A percentile compares a stretch with the other conserved stretches of the same genome.
Evolutionary conservation across 345 rosid species (phyloP).

Genomic region (Citrus sinensis): DNA sequence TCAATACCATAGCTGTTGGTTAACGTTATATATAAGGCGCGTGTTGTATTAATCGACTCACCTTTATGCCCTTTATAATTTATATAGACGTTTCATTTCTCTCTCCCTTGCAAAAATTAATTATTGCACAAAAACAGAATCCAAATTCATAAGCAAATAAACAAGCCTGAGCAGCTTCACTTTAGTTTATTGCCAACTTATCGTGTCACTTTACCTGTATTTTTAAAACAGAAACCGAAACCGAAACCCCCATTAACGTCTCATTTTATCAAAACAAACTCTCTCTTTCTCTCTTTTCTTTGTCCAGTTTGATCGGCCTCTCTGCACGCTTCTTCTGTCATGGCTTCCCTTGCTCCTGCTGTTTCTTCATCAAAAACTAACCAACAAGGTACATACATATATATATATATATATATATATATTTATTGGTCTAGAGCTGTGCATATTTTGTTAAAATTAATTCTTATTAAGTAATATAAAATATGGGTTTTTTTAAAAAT

Average conservation of each 20-base stretch:
- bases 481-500: not conserved
- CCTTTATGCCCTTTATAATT: not conserved
- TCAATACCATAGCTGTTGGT: not conserved
- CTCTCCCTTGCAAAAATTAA: not conserved
- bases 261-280: too few species aligned
- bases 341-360: conserved; percentile 19
- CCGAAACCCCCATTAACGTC: not conserved
- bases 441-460: not conserved
- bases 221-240: not conserved
- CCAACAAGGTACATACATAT: not conserved
- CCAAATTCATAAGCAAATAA: not conserved
- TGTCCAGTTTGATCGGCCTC: too few species aligned
- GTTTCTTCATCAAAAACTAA: conserved; percentile 2
- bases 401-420: too few species aligned
- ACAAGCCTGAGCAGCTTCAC: not conserved
- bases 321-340: not conserved
- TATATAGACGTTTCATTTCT: not conserved
- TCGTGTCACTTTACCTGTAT: not conserved
- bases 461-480: too few species aligned
- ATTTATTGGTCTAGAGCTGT: not conserved
- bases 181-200: not conserved
- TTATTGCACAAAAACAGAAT: not conserved
- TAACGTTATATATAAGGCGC: not conserved
- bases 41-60: not conserved
- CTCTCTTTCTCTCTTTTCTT: not conserved